These are phyloP conservation scores for Brasenia schreberi DNA, from an alignment of 164 flowering plant genomes.

Conservation along the genomic window DNA sequence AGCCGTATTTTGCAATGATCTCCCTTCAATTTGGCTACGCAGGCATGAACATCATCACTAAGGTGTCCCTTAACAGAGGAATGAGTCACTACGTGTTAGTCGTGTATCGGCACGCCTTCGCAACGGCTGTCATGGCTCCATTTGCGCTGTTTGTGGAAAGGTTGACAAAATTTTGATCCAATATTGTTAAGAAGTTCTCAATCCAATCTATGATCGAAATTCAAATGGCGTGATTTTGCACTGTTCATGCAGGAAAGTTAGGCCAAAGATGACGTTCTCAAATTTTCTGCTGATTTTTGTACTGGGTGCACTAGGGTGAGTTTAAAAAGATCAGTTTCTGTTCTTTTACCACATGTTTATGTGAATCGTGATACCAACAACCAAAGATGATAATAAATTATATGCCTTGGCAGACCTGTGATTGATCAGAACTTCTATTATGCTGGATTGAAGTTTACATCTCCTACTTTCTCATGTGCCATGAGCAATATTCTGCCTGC, in stretches of 20 bases:
- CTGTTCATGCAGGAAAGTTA: slow-evolving; percentile 16
- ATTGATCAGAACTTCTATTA: slow-evolving; percentile 91
- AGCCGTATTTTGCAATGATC: slow-evolving; percentile 9
- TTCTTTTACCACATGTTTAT: background rate
- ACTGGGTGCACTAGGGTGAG: slow-evolving; percentile 37
- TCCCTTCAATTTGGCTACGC: slow-evolving; percentile 9
- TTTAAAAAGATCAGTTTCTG: background rate
- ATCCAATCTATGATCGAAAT: background rate
- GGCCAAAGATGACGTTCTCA: slow-evolving; percentile 25
- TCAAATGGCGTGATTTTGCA: background rate
- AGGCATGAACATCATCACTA: slow-evolving; percentile 7
- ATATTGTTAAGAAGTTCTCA: background rate
- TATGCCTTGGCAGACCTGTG: slow-evolving; percentile 52
- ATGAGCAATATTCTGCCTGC: slow-evolving; percentile 91
- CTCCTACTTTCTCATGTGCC: too few relatives aligned
- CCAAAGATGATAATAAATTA: too few relatives aligned
- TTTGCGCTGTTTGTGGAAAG: slow-evolving; percentile 3
- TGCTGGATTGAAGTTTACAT: slow-evolving; percentile 71
- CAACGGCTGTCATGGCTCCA: slow-evolving; percentile 1
- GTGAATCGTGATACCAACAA: background rate
- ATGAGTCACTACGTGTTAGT: slow-evolving; percentile 6
- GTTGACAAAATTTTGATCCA: background rate
- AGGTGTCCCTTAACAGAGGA: slow-evolving; percentile 2
- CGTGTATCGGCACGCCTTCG: slow-evolving; percentile 3
- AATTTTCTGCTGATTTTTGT: slow-evolving; percentile 25